These are phyloP conservation scores for Schwanniomyces occidentalis DNA, from an alignment of 805 yeast genomes.

Conservation along the genomic window DNA sequence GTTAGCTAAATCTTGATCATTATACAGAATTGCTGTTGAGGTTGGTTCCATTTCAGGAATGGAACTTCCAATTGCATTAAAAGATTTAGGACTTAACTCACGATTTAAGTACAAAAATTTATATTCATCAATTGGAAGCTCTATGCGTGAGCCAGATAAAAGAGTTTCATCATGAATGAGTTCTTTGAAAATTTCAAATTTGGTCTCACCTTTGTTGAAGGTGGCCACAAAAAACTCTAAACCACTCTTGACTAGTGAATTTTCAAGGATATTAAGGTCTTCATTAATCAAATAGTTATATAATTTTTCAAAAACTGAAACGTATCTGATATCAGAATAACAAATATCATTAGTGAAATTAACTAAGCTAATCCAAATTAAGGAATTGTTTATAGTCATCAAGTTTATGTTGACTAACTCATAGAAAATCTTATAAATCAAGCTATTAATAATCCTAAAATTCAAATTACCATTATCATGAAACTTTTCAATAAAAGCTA, in stretches of 20 bases:
- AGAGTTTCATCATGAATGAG: neutral
- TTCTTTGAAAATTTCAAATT: constrained; percentile 3
- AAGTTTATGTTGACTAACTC: constrained; percentile 11
- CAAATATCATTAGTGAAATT: constrained; percentile 32
- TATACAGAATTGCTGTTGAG: constrained; percentile 3
- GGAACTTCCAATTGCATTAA: neutral
- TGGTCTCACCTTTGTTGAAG: constrained; percentile 13
- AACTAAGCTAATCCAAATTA: constrained; percentile 29
- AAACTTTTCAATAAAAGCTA: constrained; percentile 8
- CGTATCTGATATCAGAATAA: constrained; percentile 24
- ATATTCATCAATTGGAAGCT: constrained; percentile 15
- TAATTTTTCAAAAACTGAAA: constrained; percentile 17
- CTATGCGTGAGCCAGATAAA: constrained; percentile 4
- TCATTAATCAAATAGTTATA: constrained; percentile 16
- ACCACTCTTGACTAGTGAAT: constrained; percentile 25
- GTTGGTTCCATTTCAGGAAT: constrained; percentile 1
- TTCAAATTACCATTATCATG: constrained; percentile 5
- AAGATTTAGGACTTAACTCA: neutral
- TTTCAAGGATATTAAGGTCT: constrained; percentile 8
- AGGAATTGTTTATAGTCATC: constrained; percentile 9
- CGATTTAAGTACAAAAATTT: constrained; percentile 13
- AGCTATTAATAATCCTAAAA: constrained; percentile 1
- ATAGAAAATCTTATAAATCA: constrained; percentile 8
- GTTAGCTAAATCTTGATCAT: constrained; percentile 3
- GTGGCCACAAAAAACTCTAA: constrained; percentile 21